Conservation (phyloP, 352 stramenopile genomes). For the Pythium myriotylum region DNA sequence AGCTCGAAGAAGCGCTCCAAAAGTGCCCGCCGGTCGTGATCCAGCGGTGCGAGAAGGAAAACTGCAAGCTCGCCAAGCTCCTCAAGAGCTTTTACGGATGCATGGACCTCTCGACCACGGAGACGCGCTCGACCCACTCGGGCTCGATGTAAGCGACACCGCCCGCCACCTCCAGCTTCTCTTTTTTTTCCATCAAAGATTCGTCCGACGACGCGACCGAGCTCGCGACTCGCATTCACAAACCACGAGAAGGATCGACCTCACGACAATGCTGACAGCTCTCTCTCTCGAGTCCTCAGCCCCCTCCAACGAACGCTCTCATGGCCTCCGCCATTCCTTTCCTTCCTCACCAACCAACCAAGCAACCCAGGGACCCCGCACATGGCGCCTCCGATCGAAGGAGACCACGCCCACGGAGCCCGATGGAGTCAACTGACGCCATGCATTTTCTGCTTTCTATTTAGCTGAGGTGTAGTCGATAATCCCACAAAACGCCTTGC, state of each 20-base stretch:
- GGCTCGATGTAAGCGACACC: conserved; percentile 44
- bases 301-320: too few species aligned
- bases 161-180: neutral
- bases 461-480: conserved; percentile 17
- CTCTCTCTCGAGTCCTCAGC: too few species aligned
- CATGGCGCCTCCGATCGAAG: conserved; percentile 19
- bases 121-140: conserved; percentile 36
- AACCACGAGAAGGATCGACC: conserved; percentile 1
- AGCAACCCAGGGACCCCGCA: neutral
- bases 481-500: conserved; percentile 10
- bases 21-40: conserved; percentile 39
- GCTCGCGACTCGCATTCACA: conserved; percentile 5
- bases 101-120: conserved; percentile 36
- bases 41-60: conserved; percentile 37
- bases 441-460: too few species aligned
- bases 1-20: conserved; percentile 36
- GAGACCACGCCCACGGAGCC: neutral
- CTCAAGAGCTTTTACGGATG: conserved; percentile 49
- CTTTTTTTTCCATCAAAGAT: too few species aligned
- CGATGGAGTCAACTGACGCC: neutral
- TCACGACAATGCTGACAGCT: neutral
- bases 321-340: too few species aligned
- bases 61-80: conserved; percentile 34
- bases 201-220: too few species aligned
- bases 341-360: too few species aligned